Conservation (phyloP, 768 basidiomycete genomes). For the Boletus subparvulus region DNA sequence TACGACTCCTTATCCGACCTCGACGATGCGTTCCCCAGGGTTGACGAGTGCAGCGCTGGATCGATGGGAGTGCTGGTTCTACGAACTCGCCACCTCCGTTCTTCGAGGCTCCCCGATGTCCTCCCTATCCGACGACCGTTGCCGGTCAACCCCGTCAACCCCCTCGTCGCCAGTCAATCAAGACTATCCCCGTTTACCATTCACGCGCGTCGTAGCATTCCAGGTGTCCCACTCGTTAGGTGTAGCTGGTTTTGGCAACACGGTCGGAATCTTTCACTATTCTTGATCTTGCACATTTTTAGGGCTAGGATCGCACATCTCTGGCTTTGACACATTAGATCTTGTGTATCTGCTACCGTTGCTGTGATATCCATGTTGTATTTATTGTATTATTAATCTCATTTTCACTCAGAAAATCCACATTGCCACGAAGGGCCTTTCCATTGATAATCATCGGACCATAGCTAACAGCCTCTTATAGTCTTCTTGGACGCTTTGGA, state of each 20-base stretch:
- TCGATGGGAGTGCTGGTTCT: constrained; percentile 82
- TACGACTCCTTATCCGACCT: constrained; percentile 8
- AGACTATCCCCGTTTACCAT: constrained; percentile 62
- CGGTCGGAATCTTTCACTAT: constrained; percentile 36
- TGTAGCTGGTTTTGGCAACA: constrained; percentile 79
- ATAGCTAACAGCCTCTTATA: constrained; percentile 76
- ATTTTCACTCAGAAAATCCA: background rate
- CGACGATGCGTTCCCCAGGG: constrained; percentile 34
- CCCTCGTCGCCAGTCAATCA: constrained; percentile 1
- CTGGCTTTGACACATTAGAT: constrained; percentile 1
- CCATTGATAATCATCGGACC: constrained; percentile 27
- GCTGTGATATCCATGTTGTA: constrained; percentile 15
- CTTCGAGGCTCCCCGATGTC: constrained; percentile 54
- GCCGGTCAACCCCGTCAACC: constrained; percentile 4
- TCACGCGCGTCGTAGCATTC: constrained; percentile 72
- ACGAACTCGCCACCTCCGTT: constrained; percentile 54
- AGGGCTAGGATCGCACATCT: background rate
- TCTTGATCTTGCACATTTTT: constrained; percentile 14
- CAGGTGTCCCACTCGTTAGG: constrained; percentile 48
- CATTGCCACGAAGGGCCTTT: background rate
- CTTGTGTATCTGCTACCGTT: constrained; percentile 19
- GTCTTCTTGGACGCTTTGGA: constrained; percentile 79
- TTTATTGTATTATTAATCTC: constrained; percentile 26
- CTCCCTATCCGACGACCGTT: constrained; percentile 37
- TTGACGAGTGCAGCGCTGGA: constrained; percentile 66